Percentiles rank a stretch among this genome's conserved stretches.
Evolutionary conservation across 2,329 filamentous ascomycete species (phyloP).

Genomic region (Phialophora macrospora): DNA sequence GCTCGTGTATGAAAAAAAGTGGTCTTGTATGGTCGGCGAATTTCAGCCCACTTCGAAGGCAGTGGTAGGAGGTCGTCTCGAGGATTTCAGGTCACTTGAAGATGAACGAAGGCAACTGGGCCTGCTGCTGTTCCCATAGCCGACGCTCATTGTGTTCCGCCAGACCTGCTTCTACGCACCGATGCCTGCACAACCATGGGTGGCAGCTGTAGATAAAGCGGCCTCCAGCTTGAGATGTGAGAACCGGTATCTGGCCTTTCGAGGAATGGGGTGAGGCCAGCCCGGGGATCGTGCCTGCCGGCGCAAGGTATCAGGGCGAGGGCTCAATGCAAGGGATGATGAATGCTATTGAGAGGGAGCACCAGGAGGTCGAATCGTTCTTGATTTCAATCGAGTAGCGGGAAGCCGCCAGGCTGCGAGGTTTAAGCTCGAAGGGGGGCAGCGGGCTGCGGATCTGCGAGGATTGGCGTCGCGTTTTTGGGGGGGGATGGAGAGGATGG

Average conservation of each 20-base stretch:
- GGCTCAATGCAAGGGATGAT: slow-evolving; percentile 15
- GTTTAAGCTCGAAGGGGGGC: slow-evolving; percentile 17
- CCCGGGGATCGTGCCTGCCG: slow-evolving; percentile 15
- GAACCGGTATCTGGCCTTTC: slow-evolving; percentile 8
- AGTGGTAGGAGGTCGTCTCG: slow-evolving; percentile 20
- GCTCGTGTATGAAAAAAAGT: neutral
- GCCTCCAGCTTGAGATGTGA: slow-evolving; percentile 13
- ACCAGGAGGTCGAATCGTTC: neutral
- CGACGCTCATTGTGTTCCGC: slow-evolving; percentile 35
- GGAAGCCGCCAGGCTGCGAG: slow-evolving; percentile 3
- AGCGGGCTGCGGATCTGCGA: slow-evolving; percentile 25
- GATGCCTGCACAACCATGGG: slow-evolving; percentile 30
- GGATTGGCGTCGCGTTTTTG: slow-evolving; percentile 26
- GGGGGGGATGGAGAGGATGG: slow-evolving; percentile 12
- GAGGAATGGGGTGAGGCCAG: slow-evolving; percentile 20
- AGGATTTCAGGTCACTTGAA: slow-evolving; percentile 22
- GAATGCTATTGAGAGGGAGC: neutral
- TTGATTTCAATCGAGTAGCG: slow-evolving; percentile 7
- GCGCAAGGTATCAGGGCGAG: slow-evolving; percentile 2
- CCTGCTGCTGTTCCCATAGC: slow-evolving; percentile 31
- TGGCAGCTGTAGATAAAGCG: slow-evolving; percentile 10
- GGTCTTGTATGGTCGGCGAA: neutral
- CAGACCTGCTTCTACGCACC: slow-evolving; percentile 21
- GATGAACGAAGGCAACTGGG: slow-evolving; percentile 33
- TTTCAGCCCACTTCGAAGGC: slow-evolving; percentile 33